Conservation (phyloP, 495 filamentous ascomycete genomes). For the Xylaria acuta region DNA sequence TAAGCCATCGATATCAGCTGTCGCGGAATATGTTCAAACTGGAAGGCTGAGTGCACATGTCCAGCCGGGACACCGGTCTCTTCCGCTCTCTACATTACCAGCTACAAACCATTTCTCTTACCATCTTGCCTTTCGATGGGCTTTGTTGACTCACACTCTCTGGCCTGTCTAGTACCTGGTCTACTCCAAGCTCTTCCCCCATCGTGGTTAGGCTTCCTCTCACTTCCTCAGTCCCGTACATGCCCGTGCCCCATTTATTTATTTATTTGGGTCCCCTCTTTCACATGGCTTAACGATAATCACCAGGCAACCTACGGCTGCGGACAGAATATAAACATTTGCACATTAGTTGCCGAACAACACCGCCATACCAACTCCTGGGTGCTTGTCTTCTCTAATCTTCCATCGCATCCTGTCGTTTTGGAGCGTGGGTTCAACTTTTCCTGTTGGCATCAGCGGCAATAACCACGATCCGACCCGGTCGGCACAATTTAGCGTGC, state of each 20-base stretch:
- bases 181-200: neutral
- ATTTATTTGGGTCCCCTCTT: conserved; percentile 9
- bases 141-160: neutral
- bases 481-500: neutral
- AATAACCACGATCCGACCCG: neutral
- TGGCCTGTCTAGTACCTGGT: neutral
- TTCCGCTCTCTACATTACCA: neutral
- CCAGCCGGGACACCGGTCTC: neutral
- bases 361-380: neutral
- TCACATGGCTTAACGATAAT: conserved; percentile 14
- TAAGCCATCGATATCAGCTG: neutral
- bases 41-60: neutral
- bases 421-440: too few species aligned
- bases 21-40: neutral
- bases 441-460: neutral
- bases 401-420: neutral
- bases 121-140: neutral
- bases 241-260: conserved; percentile 4
- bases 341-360: neutral
- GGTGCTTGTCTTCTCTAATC: neutral
- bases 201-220: neutral
- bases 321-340: conserved; percentile 7
- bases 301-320: conserved; percentile 10
- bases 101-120: neutral
- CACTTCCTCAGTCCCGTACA: neutral